Base-by-base conservation (phyloP, 441 rosid species). In the Jatropha multifida region DNA sequence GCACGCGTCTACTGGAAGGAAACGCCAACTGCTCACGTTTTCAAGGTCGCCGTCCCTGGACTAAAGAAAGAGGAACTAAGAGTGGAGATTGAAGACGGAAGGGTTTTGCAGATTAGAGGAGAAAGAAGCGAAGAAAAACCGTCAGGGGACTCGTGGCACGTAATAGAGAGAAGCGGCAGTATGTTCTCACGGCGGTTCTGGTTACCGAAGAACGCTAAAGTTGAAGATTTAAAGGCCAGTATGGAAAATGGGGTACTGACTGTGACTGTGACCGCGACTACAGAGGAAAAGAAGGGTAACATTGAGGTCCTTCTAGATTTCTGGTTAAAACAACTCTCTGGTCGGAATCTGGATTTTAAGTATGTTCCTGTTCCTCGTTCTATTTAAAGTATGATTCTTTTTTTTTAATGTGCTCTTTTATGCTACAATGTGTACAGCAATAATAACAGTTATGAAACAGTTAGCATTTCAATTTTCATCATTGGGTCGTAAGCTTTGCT, bases 21-120 rank as follows among this genome's bases (percentile, higher is more conserved):
- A 65, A 80, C 86, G 14, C 81, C 82, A 46, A 83, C 83, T 18
- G 87, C 88, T 18, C 88, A 87, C 66, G 76, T 85, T 62, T 87
- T 87, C 80, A 84, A 84, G 74, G 90, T 82, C 2, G 86, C 84
- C 38, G 69, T 87, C 15, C 90, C 89, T 0, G 87, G 86, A 68
- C 65, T 84, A 26, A 82, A 73, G 77, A 86, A 82, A 65, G 86
- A 86, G 66, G 87, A 84, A 15, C 83, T 84, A 63, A 84, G 84
- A 66, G 87, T 86, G 44, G 86, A 86, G 76, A 83, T 86, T 17
- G 88, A 85, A 52, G 85, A 83, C 38, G 87, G 80, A 0, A 82
- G 79, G 73, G 69, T 85, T 26, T 76, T 87, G 52, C 86, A 81
- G 82, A 85, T 87, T 11, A 83, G 85, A 14, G 90, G 87, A 0